Evolutionary conservation across 2,329 filamentous ascomycete species (phyloP), one percentile per base, ranked within the genome.

Genomic region (Colletotrichum sp.): DNA sequence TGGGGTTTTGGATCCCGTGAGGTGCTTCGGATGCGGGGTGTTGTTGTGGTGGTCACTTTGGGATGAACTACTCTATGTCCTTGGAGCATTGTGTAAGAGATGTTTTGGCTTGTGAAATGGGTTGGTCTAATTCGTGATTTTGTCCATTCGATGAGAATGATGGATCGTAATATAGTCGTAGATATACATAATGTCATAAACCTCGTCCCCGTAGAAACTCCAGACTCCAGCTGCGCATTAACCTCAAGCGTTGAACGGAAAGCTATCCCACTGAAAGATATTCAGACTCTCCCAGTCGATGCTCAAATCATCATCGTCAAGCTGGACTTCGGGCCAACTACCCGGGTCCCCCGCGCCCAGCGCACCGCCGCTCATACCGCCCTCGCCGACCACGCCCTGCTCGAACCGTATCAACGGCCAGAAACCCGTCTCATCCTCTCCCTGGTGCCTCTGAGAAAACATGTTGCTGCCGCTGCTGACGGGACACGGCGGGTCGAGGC

Each of bases 401-500:
- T 52, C 44, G 6, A 52, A 52, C 6, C 44, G 44, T 52, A 21
- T 52, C 44, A 52, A 1, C 12, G 44, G 44, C 44, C 44, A 52
- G 6, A 52, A 52, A 6, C 44, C 44, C 10, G 44, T 8, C n/a
- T 21, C 44, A 0, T 52, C 44, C 44, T 52, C 44, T 4, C 44
- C 44, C 44, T 52, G 44, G 2, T 21, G 44, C 7, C 44, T 49
- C 6, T 49, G 39, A 49, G 39, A 49, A 1, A 49, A 6, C 9
- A 49, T 0, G 9, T 49, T 49, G 39, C 18, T 21, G 44, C 18
- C 10, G n/a, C 44, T 52, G n/a, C 10, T 24, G 10, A 13, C n/a
- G 44, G n/a, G 10, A 13, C 44, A 21, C 44, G 44, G 44, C 44
- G 57, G 18, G 26, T 77, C 72, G 4, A 81, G 76, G 8, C 80